Evolutionary conservation across 129 eudicot genomes (phyloP).

Genomic region (Flaveria linearis): DNA sequence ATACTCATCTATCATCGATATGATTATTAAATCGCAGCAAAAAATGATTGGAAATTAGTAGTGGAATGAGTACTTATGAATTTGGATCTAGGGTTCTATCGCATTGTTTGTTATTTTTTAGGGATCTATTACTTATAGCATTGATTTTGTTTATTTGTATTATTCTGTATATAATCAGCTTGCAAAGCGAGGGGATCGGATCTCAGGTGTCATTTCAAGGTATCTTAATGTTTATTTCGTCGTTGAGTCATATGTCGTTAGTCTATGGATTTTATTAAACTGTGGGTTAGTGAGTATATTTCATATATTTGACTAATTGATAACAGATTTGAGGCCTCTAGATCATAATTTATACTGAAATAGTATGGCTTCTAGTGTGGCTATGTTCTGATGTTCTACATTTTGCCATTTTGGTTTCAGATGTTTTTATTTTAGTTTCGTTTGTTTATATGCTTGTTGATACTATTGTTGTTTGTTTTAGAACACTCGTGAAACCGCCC

Average conservation of each 20-base stretch:
- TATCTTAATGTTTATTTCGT: conserved; percentile 4
- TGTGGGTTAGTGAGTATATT: not conserved
- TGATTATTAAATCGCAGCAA: not conserved
- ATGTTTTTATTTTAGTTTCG: no score
- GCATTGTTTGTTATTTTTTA: not conserved
- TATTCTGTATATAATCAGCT: conserved; percentile 37
- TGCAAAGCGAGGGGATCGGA: conserved; percentile 71
- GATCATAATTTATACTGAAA: not conserved
- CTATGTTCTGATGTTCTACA: no score
- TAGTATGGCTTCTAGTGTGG: not conserved
- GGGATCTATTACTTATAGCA: not conserved
- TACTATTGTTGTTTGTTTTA: not conserved
- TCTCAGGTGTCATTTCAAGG: conserved; percentile 78
- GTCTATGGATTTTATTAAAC: not conserved
- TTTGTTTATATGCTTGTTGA: not conserved
- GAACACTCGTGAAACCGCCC: conserved; percentile 71
- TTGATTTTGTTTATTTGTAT: not conserved
- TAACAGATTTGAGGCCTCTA: not conserved
- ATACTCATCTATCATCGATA: not conserved
- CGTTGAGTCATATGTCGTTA: not conserved
- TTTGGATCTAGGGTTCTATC: no score
- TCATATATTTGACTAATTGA: not conserved
- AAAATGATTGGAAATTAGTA: not conserved
- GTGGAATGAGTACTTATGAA: not conserved
- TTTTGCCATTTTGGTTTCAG: no score